Evolutionary conservation across 2,329 filamentous ascomycete species (phyloP).

Genomic region (Nannizzia gypsea): DNA sequence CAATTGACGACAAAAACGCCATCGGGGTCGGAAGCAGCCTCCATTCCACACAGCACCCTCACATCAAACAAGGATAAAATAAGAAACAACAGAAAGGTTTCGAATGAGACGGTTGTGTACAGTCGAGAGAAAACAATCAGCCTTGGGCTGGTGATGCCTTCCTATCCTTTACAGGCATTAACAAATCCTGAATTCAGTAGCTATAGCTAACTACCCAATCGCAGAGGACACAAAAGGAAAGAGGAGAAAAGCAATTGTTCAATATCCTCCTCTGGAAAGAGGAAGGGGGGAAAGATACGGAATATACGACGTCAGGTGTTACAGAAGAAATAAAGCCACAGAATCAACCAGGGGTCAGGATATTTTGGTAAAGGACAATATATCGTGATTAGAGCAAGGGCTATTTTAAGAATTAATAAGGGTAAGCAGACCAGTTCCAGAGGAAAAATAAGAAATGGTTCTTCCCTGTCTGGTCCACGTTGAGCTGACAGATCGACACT

Average conservation of each 20-base stretch:
- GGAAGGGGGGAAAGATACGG: background rate
- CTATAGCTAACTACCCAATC: background rate
- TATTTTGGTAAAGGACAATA: background rate
- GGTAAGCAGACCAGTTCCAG: background rate
- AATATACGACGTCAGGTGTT: background rate
- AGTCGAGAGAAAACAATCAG: background rate
- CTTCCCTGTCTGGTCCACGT: background rate
- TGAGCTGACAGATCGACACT: background rate
- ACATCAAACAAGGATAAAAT: background rate
- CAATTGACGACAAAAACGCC: background rate
- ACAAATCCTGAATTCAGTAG: background rate
- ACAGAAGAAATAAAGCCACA: slow-evolving; percentile 4
- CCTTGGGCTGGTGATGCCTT: background rate
- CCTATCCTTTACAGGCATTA: background rate
- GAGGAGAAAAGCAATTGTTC: background rate
- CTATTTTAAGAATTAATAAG: slow-evolving; percentile 1
- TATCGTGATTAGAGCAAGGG: slow-evolving; percentile 3
- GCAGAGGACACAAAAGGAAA: background rate
- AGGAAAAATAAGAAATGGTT: background rate
- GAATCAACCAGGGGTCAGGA: background rate
- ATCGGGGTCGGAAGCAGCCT: background rate
- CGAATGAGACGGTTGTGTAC: background rate
- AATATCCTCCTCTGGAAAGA: background rate
- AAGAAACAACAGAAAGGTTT: background rate
- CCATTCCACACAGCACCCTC: background rate